A percentile compares a stretch with the other conserved stretches of the same genome.
phyloP scores from a whole-genome alignment of 2,329 filamentous ascomycete species.

The Pseudocercospora eumusae region DNA sequence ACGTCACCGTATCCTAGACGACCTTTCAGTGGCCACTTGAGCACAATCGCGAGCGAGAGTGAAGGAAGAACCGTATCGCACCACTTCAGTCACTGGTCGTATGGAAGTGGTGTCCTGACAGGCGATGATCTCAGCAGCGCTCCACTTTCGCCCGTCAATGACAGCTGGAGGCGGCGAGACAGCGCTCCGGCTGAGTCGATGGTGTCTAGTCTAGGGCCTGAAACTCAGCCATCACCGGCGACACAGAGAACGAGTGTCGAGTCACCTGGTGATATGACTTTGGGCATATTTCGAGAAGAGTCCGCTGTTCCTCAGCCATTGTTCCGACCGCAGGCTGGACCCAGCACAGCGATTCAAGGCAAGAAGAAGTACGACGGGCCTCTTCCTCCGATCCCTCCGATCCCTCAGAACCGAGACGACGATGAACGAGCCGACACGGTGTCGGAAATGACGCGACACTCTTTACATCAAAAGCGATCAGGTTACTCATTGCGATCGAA shows the following conservation, averaged over 20 bases:
- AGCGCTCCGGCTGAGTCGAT: constrained; percentile 34
- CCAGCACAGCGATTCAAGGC: constrained; percentile 13
- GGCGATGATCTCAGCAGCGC: constrained; percentile 36
- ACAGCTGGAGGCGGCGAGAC: constrained; percentile 23
- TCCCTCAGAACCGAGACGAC: constrained; percentile 32
- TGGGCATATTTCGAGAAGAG: constrained; percentile 35
- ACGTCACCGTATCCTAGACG: constrained; percentile 35
- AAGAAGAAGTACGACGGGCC: constrained; percentile 34
- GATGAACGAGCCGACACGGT: constrained; percentile 41
- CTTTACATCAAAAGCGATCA: constrained; percentile 39
- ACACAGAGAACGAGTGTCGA: constrained; percentile 27
- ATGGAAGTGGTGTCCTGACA: constrained; percentile 38
- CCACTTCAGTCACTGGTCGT: constrained; percentile 39
- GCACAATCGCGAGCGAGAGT: constrained; percentile 43
- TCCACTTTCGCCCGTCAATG: constrained; percentile 27
- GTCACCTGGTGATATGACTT: constrained; percentile 36
- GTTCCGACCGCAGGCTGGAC: constrained; percentile 29
- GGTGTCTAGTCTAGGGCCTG: constrained; percentile 16
- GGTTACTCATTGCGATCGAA: constrained; percentile 38
- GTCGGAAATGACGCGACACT: constrained; percentile 37
- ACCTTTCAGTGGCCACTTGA: constrained; percentile 38
- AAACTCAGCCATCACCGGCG: constrained; percentile 20
- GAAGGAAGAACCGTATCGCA: constrained; percentile 34
- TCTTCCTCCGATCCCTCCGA: constrained; percentile 37
- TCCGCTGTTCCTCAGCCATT: constrained; percentile 41